Base-by-base conservation (phyloP, 2,329 filamentous ascomycete species). In the Aspergillus pseudonomiae region DNA sequence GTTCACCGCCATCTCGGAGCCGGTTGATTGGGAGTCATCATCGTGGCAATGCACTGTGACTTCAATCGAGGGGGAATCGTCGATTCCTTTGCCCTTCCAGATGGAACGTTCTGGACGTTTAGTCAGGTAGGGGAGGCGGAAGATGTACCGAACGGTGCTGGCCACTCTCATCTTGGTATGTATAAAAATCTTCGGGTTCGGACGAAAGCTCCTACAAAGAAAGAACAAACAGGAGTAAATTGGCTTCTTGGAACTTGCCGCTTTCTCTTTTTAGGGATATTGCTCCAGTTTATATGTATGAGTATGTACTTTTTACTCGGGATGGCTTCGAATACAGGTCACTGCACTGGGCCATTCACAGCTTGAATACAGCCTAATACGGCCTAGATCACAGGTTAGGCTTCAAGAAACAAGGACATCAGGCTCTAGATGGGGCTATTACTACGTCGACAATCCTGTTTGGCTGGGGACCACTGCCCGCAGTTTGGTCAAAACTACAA, bases 101-200 rank as follows among this genome's bases (percentile, higher is more conserved):
- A 50, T 28, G 7, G 66, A 60, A n/a, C 57, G 61, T n/a, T 63
- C 60, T 46, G 60, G 57, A 36, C 62, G 66, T 56, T 65, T 66
- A 32, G 64, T 57, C 55, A 68, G 66, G 56, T 67, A 67, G 26
- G 69, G 60, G 28, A 72, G 60, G 59, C 56, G 63, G 26, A 69
- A 63, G 58, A 70, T 60, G 59, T 65, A 67, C 32, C 67, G 70
- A 65, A 72, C 59, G 30, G 65, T 67, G 41, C 60, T 64, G 50
- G 60, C 65, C 56, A 67, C 63, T 16, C 68, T 65, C 69, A 70
- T 70, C 30, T 52, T 65, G 39, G 55, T 16, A 53, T 63, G 46
- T 60, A 46, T 52, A 34, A 21, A 30, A n/a, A 32, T 24, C 41
- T 36, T 46, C 19, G 34, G 6, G 11, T n/a, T 61, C 16, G 28